Percentiles rank a stretch among this genome's conserved stretches.
Conservation (phyloP, 306 rosid species). For the Pachyrhizus erosus region DNA sequence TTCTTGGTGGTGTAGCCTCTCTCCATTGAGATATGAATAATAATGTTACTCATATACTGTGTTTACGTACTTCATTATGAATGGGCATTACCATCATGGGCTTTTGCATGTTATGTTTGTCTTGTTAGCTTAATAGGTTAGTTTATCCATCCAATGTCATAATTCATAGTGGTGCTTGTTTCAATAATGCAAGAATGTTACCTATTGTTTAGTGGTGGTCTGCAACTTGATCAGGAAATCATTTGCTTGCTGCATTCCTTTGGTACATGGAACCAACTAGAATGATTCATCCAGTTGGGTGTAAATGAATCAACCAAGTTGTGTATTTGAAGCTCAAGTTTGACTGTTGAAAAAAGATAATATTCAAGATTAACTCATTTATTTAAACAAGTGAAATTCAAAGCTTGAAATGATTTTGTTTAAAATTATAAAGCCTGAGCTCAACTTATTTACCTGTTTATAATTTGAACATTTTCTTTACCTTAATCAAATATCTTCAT, state of each 20-base stretch:
- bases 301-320: neutral
- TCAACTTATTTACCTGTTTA: too few species aligned
- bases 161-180: neutral
- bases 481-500: too few species aligned
- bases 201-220: neutral
- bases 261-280: neutral
- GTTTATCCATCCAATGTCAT: neutral
- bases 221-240: neutral
- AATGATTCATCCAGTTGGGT: neutral
- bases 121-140: neutral
- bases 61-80: too few species aligned
- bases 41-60: neutral
- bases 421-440: too few species aligned
- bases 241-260: neutral
- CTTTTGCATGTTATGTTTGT: neutral
- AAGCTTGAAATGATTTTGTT: too few species aligned
- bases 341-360: neutral
- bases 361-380: too few species aligned
- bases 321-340: neutral
- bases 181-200: neutral
- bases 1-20: neutral
- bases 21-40: neutral
- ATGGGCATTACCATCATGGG: neutral
- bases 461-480: too few species aligned
- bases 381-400: too few species aligned